phyloP scores from a whole-genome alignment of 129 eudicot species.

The Flaveria bidentis region DNA sequence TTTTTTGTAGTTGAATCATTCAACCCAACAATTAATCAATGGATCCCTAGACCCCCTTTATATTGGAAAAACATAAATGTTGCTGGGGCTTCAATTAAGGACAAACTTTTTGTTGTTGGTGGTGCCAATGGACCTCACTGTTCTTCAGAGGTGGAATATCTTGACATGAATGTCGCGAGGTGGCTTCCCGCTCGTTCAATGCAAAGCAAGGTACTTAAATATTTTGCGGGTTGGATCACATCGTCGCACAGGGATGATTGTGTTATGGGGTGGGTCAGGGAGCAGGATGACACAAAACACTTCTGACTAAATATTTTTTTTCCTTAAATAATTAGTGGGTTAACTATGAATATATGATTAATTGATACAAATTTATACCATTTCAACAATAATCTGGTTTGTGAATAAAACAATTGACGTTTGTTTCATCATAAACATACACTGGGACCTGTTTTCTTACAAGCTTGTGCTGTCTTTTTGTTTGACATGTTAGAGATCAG shows the following conservation, averaged over 20 bases:
- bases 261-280: neutral
- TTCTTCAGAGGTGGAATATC: constrained; percentile 68
- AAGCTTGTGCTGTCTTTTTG: neutral
- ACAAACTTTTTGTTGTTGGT: constrained; percentile 64
- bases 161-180: constrained; percentile 48
- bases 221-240: neutral
- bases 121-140: constrained; percentile 55
- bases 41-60: constrained; percentile 56
- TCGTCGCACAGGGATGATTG: neutral
- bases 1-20: constrained; percentile 68
- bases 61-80: constrained; percentile 49
- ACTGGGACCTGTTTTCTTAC: neutral
- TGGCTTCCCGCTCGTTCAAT: constrained; percentile 62
- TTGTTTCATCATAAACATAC: neutral
- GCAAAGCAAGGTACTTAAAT: constrained; percentile 56
- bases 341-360: neutral
- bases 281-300: neutral
- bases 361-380: too few relatives aligned
- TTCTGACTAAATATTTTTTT: neutral
- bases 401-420: neutral
- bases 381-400: neutral
- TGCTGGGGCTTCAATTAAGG: constrained; percentile 55
- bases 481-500: neutral
- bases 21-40: constrained; percentile 41
- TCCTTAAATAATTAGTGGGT: neutral